Conservation (phyloP, 2,329 filamentous ascomycete species). For the Chaetomium sp. region DNA sequence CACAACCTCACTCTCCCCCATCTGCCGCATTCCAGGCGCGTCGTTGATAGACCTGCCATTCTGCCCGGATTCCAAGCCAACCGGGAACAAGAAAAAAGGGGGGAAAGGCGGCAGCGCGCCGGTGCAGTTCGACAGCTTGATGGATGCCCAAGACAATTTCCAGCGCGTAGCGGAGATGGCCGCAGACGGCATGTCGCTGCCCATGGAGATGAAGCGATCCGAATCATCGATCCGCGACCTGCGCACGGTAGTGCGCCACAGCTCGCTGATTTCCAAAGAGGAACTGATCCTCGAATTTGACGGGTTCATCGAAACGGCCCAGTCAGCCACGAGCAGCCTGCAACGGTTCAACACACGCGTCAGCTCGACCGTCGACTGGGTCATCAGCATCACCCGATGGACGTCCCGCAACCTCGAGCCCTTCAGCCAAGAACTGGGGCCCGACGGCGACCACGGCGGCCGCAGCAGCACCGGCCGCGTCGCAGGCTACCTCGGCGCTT, state of each 20-base stretch:
- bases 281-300: slow-evolving; percentile 72
- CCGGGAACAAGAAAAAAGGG: slow-evolving; percentile 18
- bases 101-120: slow-evolving; percentile 18
- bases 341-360: slow-evolving; percentile 72
- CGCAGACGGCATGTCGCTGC: slow-evolving; percentile 58
- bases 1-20: slow-evolving; percentile 55
- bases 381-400: slow-evolving; percentile 70
- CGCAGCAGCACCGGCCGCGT: slow-evolving; percentile 26
- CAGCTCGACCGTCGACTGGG: slow-evolving; percentile 64
- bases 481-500: slow-evolving; percentile 30
- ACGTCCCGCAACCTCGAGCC: slow-evolving; percentile 63
- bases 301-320: slow-evolving; percentile 64
- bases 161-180: slow-evolving; percentile 67
- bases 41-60: slow-evolving; percentile 58
- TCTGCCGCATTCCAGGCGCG: slow-evolving; percentile 63
- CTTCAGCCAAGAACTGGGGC: slow-evolving; percentile 36
- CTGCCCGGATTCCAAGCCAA: slow-evolving; percentile 38
- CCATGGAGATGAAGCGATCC: slow-evolving; percentile 71
- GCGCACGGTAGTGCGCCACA: slow-evolving; percentile 64
- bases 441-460: slow-evolving; percentile 23
- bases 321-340: slow-evolving; percentile 58
- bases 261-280: slow-evolving; percentile 58
- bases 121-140: slow-evolving; percentile 67
- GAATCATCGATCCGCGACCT: slow-evolving; percentile 70
- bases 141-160: slow-evolving; percentile 68